Evolutionary conservation across 257 asterid species (phyloP).

Genomic region (Solanum pimpinellifolium): DNA sequence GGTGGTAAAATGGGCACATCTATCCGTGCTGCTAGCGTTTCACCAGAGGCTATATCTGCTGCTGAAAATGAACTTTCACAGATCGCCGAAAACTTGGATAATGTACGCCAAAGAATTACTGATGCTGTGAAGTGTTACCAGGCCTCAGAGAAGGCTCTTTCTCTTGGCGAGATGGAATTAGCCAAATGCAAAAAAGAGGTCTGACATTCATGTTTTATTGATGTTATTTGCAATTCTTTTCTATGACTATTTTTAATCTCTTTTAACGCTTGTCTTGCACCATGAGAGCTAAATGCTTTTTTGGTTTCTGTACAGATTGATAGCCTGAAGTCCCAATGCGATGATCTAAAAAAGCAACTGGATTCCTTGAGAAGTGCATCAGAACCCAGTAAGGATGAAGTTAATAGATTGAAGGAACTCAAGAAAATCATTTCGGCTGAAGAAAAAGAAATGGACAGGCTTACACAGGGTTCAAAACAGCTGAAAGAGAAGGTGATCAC

Average conservation of each 20-base stretch:
- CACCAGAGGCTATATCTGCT: constrained; percentile 57
- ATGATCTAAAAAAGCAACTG: constrained; percentile 66
- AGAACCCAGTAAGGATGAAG: constrained; percentile 55
- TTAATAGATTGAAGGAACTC: constrained; percentile 56
- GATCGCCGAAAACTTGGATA: constrained; percentile 42
- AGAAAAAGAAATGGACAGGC: constrained; percentile 69
- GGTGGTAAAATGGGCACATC: constrained; percentile 98
- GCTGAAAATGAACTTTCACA: constrained; percentile 74
- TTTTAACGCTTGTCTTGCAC: neutral
- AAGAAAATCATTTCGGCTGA: constrained; percentile 46
- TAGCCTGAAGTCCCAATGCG: constrained; percentile 49
- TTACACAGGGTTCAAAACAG: constrained; percentile 60
- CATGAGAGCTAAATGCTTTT: neutral
- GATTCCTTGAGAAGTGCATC: constrained; percentile 60
- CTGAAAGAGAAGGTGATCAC: constrained; percentile 68
- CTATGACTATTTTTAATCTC: neutral
- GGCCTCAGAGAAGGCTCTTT: constrained; percentile 53
- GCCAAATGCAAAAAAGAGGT: constrained; percentile 88
- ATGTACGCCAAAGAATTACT: constrained; percentile 35
- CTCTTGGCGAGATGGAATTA: constrained; percentile 71
- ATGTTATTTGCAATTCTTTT: neutral
- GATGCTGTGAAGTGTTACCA: constrained; percentile 46
- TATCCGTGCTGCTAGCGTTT: constrained; percentile 64
- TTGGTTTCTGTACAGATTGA: constrained; percentile 37
- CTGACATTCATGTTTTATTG: neutral